Evolutionary conservation across 2,329 filamentous ascomycete genomes (phyloP).

Genomic region (Aspergillus ibericus): DNA sequence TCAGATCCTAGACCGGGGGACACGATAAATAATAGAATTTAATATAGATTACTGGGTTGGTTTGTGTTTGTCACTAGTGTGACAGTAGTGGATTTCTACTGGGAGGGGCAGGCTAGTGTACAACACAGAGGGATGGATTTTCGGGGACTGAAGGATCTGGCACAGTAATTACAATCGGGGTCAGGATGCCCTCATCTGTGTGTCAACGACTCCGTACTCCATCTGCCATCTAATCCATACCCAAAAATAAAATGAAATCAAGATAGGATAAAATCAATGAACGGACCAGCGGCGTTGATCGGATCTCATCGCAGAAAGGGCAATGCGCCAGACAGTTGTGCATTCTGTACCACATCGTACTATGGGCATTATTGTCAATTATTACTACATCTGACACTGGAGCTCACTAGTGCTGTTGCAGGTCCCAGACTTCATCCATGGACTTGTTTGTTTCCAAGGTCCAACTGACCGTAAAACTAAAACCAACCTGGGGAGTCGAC

Average conservation of each 20-base stretch:
- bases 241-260: neutral
- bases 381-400: constrained; percentile 24
- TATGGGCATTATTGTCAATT: constrained; percentile 21
- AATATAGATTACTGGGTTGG: constrained; percentile 18
- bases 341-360: constrained; percentile 6
- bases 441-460: constrained; percentile 22
- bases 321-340: constrained; percentile 7
- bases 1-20: constrained; percentile 4
- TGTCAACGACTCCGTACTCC: too few species aligned
- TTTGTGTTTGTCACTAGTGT: constrained; percentile 29
- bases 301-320: neutral
- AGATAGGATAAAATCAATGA: neutral
- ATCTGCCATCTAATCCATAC: too few species aligned
- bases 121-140: constrained; percentile 8
- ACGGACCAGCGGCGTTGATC: neutral
- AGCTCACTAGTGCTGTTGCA: constrained; percentile 20
- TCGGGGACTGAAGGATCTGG: constrained; percentile 8
- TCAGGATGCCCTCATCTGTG: neutral
- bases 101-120: constrained; percentile 12
- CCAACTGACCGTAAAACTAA: constrained; percentile 15
- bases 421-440: constrained; percentile 21
- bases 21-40: constrained; percentile 14
- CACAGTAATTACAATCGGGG: neutral
- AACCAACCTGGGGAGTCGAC: constrained; percentile 8
- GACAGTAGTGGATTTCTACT: constrained; percentile 23